These are phyloP conservation scores for Corymbia calophylla DNA, from an alignment of 441 rosid genomes.

Conservation along the genomic window DNA sequence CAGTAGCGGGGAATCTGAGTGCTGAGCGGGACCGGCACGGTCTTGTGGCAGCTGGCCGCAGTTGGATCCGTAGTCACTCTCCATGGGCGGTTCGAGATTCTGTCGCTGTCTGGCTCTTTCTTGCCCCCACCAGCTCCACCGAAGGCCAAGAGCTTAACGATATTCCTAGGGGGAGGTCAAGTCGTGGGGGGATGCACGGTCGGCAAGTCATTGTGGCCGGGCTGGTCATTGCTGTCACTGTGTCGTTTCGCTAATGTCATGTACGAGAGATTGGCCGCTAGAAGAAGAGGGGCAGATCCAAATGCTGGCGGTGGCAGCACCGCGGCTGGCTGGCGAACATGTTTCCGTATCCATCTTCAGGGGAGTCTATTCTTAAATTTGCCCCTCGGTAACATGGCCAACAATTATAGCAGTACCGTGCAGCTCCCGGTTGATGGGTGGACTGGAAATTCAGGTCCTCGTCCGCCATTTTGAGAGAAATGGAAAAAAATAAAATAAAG, in stretches of 20 bases:
- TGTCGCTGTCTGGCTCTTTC: background rate
- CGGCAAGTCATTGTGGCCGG: background rate
- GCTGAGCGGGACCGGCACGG: too few relatives aligned
- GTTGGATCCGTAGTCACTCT: background rate
- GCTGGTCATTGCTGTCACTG: background rate
- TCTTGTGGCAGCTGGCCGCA: background rate
- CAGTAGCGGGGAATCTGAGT: background rate
- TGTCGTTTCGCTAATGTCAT: background rate
- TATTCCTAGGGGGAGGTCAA: background rate
- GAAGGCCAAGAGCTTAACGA: background rate
- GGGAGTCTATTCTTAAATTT: constrained; percentile 75
- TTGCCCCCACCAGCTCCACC: background rate
- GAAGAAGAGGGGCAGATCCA: background rate
- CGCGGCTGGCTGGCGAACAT: background rate
- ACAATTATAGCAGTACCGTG: constrained; percentile 5
- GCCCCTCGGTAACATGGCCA: constrained; percentile 38
- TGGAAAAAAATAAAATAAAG: too few relatives aligned
- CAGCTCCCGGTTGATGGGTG: constrained; percentile 88
- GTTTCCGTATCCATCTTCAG: constrained; percentile 54
- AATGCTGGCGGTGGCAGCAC: too few relatives aligned
- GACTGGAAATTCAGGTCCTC: constrained; percentile 51
- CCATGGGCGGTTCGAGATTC: background rate
- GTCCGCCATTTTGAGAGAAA: constrained; percentile 47
- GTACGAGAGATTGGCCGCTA: background rate
- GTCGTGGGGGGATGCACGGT: background rate